Conservation (phyloP, 2,329 filamentous ascomycete species). For the Cladosporium phlei region DNA sequence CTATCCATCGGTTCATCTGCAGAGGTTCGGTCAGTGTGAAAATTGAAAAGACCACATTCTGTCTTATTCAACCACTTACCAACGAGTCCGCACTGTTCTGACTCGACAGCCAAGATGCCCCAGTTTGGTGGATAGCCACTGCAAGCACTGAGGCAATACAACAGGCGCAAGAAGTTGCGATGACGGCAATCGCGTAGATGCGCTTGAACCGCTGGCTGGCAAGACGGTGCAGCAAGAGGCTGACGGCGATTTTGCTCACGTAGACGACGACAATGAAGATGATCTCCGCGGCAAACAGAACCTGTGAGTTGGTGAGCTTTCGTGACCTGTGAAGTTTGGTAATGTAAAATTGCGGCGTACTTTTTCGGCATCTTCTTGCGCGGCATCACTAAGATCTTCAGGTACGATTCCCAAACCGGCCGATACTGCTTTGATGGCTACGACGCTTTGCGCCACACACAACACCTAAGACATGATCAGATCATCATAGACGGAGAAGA, state of each 20-base stretch:
- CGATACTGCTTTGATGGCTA: not conserved
- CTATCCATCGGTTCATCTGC: not conserved
- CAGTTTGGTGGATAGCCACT: not conserved
- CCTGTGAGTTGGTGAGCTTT: not conserved
- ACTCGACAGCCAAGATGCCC: not conserved
- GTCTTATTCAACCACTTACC: not conserved
- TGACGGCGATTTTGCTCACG: slow-evolving; percentile 1
- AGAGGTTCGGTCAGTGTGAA: not conserved
- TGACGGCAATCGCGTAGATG: not conserved
- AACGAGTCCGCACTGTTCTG: not conserved
- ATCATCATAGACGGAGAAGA: too few relatives aligned
- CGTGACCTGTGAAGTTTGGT: not conserved
- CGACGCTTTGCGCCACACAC: not conserved
- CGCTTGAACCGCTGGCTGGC: not conserved
- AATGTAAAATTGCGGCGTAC: too few relatives aligned
- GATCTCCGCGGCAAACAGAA: not conserved
- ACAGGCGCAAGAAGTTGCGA: not conserved
- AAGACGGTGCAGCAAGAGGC: slow-evolving; percentile 4
- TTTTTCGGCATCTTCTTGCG: too few relatives aligned
- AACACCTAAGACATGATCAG: not conserved
- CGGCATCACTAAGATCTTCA: not conserved
- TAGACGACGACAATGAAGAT: slow-evolving; percentile 1
- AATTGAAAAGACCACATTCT: too few relatives aligned
- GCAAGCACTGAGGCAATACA: not conserved
- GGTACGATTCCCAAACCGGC: slow-evolving; percentile 1